Percentiles rank a stretch among this genome's conserved stretches.
Evolutionary conservation across 305 asterid genomes (phyloP).

Genomic region (Solanum hybrid): DNA sequence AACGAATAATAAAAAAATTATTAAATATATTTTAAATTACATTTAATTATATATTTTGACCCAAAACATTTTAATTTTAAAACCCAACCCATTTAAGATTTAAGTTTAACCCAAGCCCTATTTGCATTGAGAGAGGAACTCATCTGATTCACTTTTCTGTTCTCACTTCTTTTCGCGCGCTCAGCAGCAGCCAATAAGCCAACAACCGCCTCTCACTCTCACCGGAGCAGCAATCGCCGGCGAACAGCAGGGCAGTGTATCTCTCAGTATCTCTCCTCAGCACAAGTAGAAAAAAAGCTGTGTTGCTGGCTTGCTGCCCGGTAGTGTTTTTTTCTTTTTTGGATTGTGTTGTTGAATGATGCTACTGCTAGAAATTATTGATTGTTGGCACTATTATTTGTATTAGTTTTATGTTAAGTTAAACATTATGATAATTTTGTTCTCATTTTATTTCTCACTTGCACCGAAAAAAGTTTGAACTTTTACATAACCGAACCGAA

Average conservation of each 20-base stretch:
- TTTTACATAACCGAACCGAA: neutral
- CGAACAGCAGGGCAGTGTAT: neutral
- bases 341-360: neutral
- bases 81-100: neutral
- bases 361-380: neutral
- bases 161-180: neutral
- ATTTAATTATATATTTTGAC: neutral
- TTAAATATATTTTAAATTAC: neutral
- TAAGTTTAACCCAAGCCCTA: neutral
- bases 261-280: neutral
- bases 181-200: neutral
- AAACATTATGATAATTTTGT: no score
- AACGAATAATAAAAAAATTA: no score
- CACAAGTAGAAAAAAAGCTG: neutral
- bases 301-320: neutral
- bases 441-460: neutral
- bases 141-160: neutral
- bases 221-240: neutral
- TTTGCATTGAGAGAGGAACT: neutral
- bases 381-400: neutral
- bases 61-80: neutral
- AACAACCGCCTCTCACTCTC: neutral
- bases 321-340: neutral
- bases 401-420: neutral
- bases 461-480: neutral